These are phyloP conservation scores for Lepidium aucheri DNA, from an alignment of 345 rosid genomes.

Conservation along the genomic window DNA sequence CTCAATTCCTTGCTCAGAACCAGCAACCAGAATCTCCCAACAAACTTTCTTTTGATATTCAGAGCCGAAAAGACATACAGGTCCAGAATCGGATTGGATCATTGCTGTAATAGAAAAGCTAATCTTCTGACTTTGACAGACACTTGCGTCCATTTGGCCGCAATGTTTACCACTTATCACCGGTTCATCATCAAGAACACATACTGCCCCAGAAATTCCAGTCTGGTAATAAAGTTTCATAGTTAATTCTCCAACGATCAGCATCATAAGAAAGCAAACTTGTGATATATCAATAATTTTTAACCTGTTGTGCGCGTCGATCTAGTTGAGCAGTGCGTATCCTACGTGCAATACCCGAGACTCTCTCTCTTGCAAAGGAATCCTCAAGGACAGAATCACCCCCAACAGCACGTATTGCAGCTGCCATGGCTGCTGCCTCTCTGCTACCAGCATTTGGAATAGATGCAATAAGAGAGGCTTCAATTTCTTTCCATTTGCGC, in stretches of 20 bases:
- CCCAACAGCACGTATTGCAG: conserved; percentile 99
- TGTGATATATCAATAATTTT: background rate
- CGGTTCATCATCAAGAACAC: conserved; percentile 97
- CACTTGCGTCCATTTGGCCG: conserved; percentile 70
- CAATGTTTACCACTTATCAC: conserved; percentile 78
- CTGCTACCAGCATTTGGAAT: conserved; percentile 98
- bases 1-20: conserved; percentile 99
- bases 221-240: conserved; percentile 47
- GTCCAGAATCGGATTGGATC: conserved; percentile 99
- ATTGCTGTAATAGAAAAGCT: conserved; percentile 81
- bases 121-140: conserved; percentile 75
- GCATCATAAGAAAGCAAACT: background rate
- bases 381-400: conserved; percentile 99
- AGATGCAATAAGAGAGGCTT: conserved; percentile 96
- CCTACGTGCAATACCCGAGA: conserved; percentile 91
- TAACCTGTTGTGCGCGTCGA: conserved; percentile 88
- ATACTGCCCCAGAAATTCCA: conserved; percentile 71
- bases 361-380: conserved; percentile 99
- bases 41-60: conserved; percentile 90
- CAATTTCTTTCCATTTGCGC: conserved; percentile 99
- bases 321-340: conserved; percentile 84
- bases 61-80: conserved; percentile 94
- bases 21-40: conserved; percentile 99
- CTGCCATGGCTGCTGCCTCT: conserved; percentile 99
- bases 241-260: conserved; percentile 10